Percentiles rank a stretch among this genome's conserved stretches.
These are phyloP conservation scores for Phaeosphaeria sp. DNA, from an alignment of 2,329 filamentous ascomycete species.

Conservation along the genomic window DNA sequence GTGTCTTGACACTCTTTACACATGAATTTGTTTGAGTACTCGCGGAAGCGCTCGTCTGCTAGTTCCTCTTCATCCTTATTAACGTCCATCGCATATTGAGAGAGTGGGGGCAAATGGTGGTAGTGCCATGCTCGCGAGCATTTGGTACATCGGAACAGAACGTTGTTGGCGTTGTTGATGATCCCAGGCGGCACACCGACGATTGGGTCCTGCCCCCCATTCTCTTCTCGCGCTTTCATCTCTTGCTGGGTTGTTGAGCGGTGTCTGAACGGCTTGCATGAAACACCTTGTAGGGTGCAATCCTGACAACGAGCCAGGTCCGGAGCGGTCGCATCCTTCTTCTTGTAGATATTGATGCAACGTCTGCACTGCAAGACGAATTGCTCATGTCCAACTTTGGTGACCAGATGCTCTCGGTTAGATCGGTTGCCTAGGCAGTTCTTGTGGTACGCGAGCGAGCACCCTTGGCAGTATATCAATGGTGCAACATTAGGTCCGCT, in stretches of 20 bases:
- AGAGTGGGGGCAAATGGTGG: conserved; percentile 73
- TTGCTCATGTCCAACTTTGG: conserved; percentile 76
- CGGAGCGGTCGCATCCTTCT: conserved; percentile 74
- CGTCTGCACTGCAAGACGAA: conserved; percentile 91
- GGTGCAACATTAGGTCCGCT: conserved; percentile 66
- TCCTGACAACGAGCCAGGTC: conserved; percentile 73
- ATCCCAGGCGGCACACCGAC: conserved; percentile 66
- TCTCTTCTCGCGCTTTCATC: conserved; percentile 80
- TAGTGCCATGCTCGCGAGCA: conserved; percentile 85
- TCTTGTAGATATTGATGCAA: conserved; percentile 73
- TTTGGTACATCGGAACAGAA: conserved; percentile 81
- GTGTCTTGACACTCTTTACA: conserved; percentile 78
- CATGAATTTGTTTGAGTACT: conserved; percentile 77
- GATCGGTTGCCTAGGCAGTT: conserved; percentile 77
- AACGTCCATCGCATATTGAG: conserved; percentile 51
- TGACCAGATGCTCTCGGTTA: conserved; percentile 83
- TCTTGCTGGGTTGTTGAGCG: conserved; percentile 80
- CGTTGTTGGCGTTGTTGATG: conserved; percentile 75
- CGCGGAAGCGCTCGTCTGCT: conserved; percentile 68
- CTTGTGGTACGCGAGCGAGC: conserved; percentile 82
- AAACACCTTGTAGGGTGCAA: conserved; percentile 69
- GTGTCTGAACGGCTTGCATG: conserved; percentile 77
- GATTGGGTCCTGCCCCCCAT: conserved; percentile 78
- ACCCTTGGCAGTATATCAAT: conserved; percentile 90
- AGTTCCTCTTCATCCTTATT: conserved; percentile 56